Evolutionary conservation across 2,329 filamentous ascomycete species (phyloP).

Genomic region (Curvularia sp.): DNA sequence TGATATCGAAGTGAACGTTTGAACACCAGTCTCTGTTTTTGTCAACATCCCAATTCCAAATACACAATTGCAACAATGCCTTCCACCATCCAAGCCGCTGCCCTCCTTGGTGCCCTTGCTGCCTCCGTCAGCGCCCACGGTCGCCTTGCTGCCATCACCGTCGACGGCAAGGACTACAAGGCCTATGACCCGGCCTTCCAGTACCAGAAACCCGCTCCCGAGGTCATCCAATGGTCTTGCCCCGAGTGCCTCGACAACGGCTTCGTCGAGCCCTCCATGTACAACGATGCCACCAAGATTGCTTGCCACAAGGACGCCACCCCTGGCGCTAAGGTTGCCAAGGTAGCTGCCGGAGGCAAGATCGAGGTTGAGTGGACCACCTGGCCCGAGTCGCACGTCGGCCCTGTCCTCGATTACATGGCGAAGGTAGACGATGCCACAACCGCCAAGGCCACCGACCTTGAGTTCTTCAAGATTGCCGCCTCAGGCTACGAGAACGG

Average conservation of each 20-base stretch:
- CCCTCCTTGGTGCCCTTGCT: conserved; percentile 43
- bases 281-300: conserved; percentile 58
- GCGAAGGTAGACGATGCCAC: conserved; percentile 64
- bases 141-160: conserved; percentile 52
- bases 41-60: not conserved
- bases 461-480: conserved; percentile 71
- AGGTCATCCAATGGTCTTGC: conserved; percentile 60
- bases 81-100: conserved; percentile 40
- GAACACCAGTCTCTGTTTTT: conserved; percentile 19
- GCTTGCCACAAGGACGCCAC: conserved; percentile 66
- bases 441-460: conserved; percentile 58
- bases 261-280: conserved; percentile 59
- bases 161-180: conserved; percentile 56
- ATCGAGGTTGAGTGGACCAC: not conserved
- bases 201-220: conserved; percentile 43
- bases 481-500: conserved; percentile 60
- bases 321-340: conserved; percentile 59
- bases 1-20: conserved; percentile 33
- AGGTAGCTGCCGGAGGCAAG: conserved; percentile 63
- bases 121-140: conserved; percentile 56
- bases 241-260: conserved; percentile 57
- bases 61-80: conserved; percentile 32
- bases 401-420: conserved; percentile 35
- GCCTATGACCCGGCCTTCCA: conserved; percentile 53
- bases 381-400: not conserved